phyloP scores from a whole-genome alignment of 768 basidiomycete species.

The Mycena vitilis region DNA sequence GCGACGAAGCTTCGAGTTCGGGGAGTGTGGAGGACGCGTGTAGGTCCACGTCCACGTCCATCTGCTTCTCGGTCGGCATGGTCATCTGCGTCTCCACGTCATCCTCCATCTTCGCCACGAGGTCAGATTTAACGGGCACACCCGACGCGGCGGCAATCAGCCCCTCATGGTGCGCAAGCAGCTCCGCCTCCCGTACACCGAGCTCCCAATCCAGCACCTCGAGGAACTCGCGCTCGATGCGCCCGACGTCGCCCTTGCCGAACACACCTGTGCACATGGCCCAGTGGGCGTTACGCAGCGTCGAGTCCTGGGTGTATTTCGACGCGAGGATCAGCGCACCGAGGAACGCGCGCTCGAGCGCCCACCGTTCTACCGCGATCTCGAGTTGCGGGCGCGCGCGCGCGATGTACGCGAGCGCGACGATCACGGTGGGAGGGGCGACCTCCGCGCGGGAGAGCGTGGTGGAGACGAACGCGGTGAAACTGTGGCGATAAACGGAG shows the following conservation, averaged over 20 bases:
- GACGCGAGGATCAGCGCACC: conserved; percentile 23
- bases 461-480: conserved; percentile 16
- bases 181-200: conserved; percentile 10
- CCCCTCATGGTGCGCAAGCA: conserved; percentile 18
- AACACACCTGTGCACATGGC: conserved; percentile 13
- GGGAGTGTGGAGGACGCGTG: background rate
- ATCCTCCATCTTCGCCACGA: too few species aligned
- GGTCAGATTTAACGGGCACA: too few species aligned
- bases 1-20: conserved; percentile 18
- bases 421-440: conserved; percentile 4
- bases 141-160: background rate
- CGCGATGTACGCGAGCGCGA: conserved; percentile 21
- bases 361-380: conserved; percentile 20
- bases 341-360: conserved; percentile 27
- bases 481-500: background rate
- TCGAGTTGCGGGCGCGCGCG: conserved; percentile 16
- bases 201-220: conserved; percentile 29
- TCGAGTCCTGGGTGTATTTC: conserved; percentile 20
- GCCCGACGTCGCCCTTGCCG: conserved; percentile 18
- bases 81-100: too few species aligned
- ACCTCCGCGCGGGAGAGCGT: conserved; percentile 24
- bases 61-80: background rate
- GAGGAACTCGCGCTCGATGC: conserved; percentile 28
- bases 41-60: background rate
- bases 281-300: conserved; percentile 24